Evolutionary conservation across 2,329 filamentous ascomycete species (phyloP), one percentile per base, ranked within the genome.

Genomic region (Hypoxylon sp.): DNA sequence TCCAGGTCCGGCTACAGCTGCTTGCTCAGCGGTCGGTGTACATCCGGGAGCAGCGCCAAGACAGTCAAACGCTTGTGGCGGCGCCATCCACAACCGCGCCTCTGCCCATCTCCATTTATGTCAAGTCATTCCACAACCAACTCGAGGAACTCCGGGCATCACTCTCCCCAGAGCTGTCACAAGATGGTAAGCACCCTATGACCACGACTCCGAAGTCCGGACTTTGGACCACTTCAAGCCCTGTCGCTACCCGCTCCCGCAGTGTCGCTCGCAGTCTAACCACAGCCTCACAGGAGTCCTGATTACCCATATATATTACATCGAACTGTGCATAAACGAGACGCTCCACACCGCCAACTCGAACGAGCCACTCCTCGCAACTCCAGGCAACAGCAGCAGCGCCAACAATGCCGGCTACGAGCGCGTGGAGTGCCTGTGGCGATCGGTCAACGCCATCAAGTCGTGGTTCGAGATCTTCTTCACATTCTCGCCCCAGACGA

Each of bases 1-100:
- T 67, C 23, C 75, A 77, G 62, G 70, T 76, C 7, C 74, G 71
- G 26, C 56, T 78, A 54, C 74, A 77, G 38, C 48, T 74, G 9
- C 47, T 77, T 4, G 69, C 68, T 27, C 69, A 74, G 48, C 67
- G 62, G 59, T 70, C 73, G 10, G 50, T 66, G 8, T 55, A 73
- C 7, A 46, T 73, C 13, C 72, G 70, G 31, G 68, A 72, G 27
- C 69, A 71, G 33, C 64, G 69, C 2, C 69, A 74, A 41, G 45
- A 43, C 41, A 58, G 67, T 56, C 40, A 46, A 11, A 47, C 58
- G 46, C 48, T 50, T 38, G 54, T 48, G 15, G 42, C 42, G 11
- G n/a, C 31, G 17, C 17, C 31, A 7, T 15, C 31, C 15, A 17
- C 31, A 13, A 55, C 60, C 9, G 15, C 65, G 10, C 31, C 62